phyloP scores from a whole-genome alignment of 495 filamentous ascomycete species.

The Filosporella fistucella region DNA sequence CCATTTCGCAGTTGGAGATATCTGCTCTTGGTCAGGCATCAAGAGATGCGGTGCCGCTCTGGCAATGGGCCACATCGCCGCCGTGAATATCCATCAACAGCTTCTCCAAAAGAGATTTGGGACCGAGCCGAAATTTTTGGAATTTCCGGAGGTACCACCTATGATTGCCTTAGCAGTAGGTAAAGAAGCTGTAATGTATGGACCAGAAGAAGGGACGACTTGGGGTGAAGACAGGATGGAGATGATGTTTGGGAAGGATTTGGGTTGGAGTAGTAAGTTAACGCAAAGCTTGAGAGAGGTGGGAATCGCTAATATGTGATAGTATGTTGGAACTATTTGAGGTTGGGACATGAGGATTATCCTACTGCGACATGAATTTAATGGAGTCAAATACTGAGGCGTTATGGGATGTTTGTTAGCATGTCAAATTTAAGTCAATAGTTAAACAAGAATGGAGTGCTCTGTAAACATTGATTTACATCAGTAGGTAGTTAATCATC shows the following conservation, averaged over 20 bases:
- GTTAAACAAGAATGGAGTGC: no score
- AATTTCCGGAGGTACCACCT: conserved; percentile 47
- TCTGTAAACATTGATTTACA: no score
- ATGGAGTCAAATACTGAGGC: no score
- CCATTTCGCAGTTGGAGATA: conserved; percentile 56
- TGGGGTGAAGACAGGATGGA: conserved; percentile 54
- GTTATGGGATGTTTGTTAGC: no score
- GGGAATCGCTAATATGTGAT: background rate
- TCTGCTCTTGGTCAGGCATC: conserved; percentile 61
- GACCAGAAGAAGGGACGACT: conserved; percentile 36
- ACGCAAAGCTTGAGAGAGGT: background rate
- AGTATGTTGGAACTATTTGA: conserved; percentile 3
- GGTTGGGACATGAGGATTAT: background rate
- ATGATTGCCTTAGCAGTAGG: conserved; percentile 66
- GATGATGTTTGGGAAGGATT: conserved; percentile 60
- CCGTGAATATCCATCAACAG: conserved; percentile 54
- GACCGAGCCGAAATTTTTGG: conserved; percentile 32
- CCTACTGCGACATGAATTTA: no score
- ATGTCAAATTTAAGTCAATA: no score
- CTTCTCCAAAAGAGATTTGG: conserved; percentile 36
- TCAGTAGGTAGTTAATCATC: no score
- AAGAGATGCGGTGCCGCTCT: conserved; percentile 68
- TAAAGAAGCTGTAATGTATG: conserved; percentile 58
- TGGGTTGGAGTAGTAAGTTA: conserved; percentile 47
- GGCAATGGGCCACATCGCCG: conserved; percentile 59